phyloP scores from a whole-genome alignment of 257 asterid genomes.

The Solanum boliviense region DNA sequence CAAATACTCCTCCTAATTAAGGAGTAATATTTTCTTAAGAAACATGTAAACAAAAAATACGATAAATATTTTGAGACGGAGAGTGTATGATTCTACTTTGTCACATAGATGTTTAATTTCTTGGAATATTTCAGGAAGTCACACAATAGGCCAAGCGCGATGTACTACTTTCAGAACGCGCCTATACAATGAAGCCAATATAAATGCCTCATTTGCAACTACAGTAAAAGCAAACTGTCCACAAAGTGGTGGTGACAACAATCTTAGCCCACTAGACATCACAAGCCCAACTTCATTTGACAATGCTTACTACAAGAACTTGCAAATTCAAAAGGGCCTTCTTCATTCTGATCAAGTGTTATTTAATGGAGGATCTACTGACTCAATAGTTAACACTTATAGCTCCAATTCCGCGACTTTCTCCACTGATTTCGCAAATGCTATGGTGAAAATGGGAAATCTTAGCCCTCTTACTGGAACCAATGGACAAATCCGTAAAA shows the following conservation, averaged over 20 bases:
- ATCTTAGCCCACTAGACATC: background rate
- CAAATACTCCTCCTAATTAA: background rate
- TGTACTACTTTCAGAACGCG: background rate
- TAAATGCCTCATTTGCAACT: background rate
- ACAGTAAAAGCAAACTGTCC: background rate
- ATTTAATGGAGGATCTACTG: background rate
- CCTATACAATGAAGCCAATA: background rate
- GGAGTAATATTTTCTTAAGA: background rate
- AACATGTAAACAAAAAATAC: background rate
- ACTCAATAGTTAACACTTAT: background rate
- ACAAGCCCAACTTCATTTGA: background rate
- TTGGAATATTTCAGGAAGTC: background rate
- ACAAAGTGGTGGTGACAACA: background rate
- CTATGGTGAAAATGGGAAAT: background rate
- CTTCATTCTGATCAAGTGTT: background rate
- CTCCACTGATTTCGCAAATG: background rate
- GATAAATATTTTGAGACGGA: background rate
- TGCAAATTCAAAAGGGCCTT: background rate
- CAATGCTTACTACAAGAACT: background rate
- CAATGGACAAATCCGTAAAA: background rate
- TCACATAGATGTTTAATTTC: background rate
- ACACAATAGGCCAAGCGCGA: background rate
- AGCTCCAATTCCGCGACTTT: background rate
- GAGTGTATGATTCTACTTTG: background rate
- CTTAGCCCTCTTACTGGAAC: background rate